Evolutionary conservation across 805 yeast species (phyloP), one percentile per base, ranked within the genome.

Genomic region (Yarrowia divulgata): DNA sequence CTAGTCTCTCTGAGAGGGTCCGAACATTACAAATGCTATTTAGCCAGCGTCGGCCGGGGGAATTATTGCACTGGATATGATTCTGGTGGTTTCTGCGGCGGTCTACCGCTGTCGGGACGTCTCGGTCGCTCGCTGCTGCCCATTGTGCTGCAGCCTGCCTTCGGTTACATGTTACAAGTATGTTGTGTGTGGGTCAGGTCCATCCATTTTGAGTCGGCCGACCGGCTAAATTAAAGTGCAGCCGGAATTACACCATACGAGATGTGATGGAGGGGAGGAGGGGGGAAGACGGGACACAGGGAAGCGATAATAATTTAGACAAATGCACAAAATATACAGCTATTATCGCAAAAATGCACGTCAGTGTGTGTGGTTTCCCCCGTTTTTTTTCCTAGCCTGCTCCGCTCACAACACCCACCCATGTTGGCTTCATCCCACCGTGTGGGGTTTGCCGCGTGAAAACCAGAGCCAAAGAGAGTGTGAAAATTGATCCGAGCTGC

Each of bases 401-500:
- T 19, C 14, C 58, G 13, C n/a, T 6, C 42, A 8, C 8, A 3
- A n/a, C 10, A 13, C 29, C 9, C 43, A 35, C 58, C 60, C 60
- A 54, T 54, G 60, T 54, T 54, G 60, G 29, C 32, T 57, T 57
- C 63, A 57, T 23, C 63, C 63, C 63, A 40, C 63, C 48, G 63
- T 40, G 49, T 57, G 63, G 63, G 63, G 63, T 54, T 54, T 54
- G 45, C 60, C 60, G 60, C 60, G 60, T 54, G 60, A 54, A 54
- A 54, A 54, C 16, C 45, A 54, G 46, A 55, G 37, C 19, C 46
- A 40, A 42, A 23, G 48, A 57, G 19, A 57, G 63, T 42, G 63
- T 57, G 63, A 57, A 57, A 57, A 29, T 57, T 57, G 63, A 40
- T 57, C 63, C 63, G 63, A 57, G 63, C 48, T 57, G 48, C 63